Evolutionary conservation across 1,284 basidiomycete genomes (phyloP).

Genomic region (Hypsizygus ulmarius): DNA sequence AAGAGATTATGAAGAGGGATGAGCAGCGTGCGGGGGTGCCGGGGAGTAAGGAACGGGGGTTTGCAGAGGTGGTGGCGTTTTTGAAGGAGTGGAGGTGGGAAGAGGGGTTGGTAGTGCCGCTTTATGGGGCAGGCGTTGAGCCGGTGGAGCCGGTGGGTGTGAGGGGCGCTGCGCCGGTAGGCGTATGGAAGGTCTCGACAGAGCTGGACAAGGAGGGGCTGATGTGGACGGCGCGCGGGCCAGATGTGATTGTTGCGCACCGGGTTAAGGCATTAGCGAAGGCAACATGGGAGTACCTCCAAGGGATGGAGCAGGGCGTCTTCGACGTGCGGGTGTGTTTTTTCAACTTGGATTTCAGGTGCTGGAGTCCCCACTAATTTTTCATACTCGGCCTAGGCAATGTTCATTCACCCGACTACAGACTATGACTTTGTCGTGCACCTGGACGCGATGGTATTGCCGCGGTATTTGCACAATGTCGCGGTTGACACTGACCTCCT

Average conservation of each 20-base stretch:
- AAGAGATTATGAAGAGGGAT: slow-evolving; percentile 24
- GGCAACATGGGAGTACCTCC: slow-evolving; percentile 59
- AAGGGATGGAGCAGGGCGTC: slow-evolving; percentile 43
- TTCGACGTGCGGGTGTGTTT: slow-evolving; percentile 52
- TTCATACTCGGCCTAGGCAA: no score
- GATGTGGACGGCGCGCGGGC: slow-evolving; percentile 71
- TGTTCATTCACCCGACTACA: slow-evolving; percentile 81
- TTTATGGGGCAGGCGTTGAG: slow-evolving; percentile 43
- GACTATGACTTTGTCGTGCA: slow-evolving; percentile 89
- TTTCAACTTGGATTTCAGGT: not conserved
- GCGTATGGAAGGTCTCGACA: slow-evolving; percentile 83
- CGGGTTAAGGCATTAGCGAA: slow-evolving; percentile 70
- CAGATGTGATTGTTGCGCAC: slow-evolving; percentile 67
- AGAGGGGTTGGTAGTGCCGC: slow-evolving; percentile 57
- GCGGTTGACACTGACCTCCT: slow-evolving; percentile 45
- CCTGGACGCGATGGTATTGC: slow-evolving; percentile 62
- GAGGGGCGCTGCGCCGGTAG: slow-evolving; percentile 29
- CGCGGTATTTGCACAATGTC: slow-evolving; percentile 76
- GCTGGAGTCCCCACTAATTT: no score
- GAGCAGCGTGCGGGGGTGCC: slow-evolving; percentile 42
- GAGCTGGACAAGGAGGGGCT: slow-evolving; percentile 74
- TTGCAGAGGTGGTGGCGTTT: slow-evolving; percentile 73
- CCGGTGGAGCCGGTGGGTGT: slow-evolving; percentile 15
- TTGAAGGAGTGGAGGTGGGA: slow-evolving; percentile 87
- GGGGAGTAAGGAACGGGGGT: slow-evolving; percentile 76